Base-by-base conservation (phyloP, 192 early-diverging fungal genomes). In the Pilaira anomala region DNA sequence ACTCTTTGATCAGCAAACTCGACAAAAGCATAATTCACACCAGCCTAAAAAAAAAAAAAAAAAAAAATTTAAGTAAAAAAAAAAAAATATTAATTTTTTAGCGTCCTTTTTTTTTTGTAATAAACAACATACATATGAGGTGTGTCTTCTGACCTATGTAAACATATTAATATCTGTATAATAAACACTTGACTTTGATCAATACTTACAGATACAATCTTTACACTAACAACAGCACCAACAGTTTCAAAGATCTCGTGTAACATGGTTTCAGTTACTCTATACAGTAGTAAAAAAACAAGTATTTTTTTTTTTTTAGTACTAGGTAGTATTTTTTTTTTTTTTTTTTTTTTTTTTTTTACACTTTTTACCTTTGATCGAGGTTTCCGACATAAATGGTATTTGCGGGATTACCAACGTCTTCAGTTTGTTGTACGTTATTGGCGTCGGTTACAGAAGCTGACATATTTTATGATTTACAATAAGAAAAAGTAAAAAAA, bases 1-100 rank as follows among this genome's bases (percentile, higher is more conserved):
- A 80, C 69, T 59, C 79, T 74, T 68, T 86, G 85, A 44, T 87
- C 87, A 57, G 72, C 72, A 80, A 85, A 91, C 69, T 93, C 92
- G 52, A 96, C 88, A 76, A 96, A 96, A 13, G 91, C 94, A 76
- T 91, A 96, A 79, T 91, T 92, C 59, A 92, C 72, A 14, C 85
- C 88, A 48, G 80, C 83, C 50, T 87, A 48, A 60, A 13, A 42
- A 24, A 13, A 44, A 45, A 65, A 22, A n/a, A 24, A 22, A n/a
- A 53, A 18, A 45, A 16, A 13, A n/a, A n/a, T n/a, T n/a, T n/a
- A n/a, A n/a, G n/a, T n/a, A 13, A 44, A 45, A 65, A 22, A n/a
- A 24, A 22, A n/a, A 53, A 18, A 45, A 16, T 4, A 18, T 12
- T 28, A 19, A 29, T 0, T 54, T 54, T 54, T 16, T 18, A 36